Conservation (phyloP, 225 moss, liverwort and hornwort genomes). For the Climacium dendroides region DNA sequence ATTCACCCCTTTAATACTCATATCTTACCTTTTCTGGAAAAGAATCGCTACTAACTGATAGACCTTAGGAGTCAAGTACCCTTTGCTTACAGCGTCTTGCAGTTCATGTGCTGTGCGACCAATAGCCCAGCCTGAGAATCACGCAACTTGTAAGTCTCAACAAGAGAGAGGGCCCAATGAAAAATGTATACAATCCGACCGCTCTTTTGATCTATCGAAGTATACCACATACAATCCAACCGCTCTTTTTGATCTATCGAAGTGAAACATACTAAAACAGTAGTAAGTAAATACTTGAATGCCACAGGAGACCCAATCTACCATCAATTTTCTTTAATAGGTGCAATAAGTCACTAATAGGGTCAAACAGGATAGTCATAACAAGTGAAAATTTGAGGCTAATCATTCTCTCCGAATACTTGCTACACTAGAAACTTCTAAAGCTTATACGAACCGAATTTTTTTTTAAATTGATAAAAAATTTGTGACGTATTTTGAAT, state of each 20-base stretch:
- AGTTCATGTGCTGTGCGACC: conserved; percentile 28
- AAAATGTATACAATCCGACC: background rate
- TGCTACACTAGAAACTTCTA: background rate
- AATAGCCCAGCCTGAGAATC: conserved; percentile 25
- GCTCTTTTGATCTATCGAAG: background rate
- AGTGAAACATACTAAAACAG: background rate
- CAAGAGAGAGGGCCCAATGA: background rate
- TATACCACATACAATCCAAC: background rate
- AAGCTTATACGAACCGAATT: background rate
- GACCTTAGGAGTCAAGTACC: conserved; percentile 79
- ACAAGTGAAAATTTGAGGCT: background rate
- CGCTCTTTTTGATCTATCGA: background rate
- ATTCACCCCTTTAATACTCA: background rate
- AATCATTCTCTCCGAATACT: background rate
- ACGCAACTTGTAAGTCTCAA: conserved; percentile 1
- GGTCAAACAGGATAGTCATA: background rate
- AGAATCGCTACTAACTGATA: conserved; percentile 49
- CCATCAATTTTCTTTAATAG: background rate
- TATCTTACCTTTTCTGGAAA: conserved; percentile 50
- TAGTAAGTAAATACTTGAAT: background rate
- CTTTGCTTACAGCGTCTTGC: conserved; percentile 32
- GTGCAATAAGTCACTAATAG: background rate
- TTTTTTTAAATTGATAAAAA: background rate
- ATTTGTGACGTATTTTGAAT: background rate
- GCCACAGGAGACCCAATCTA: background rate